Evolutionary conservation across 1,139 yeast species (phyloP), one percentile per base, ranked within the genome.

Genomic region (Hyphopichia pseudoburtonii): DNA sequence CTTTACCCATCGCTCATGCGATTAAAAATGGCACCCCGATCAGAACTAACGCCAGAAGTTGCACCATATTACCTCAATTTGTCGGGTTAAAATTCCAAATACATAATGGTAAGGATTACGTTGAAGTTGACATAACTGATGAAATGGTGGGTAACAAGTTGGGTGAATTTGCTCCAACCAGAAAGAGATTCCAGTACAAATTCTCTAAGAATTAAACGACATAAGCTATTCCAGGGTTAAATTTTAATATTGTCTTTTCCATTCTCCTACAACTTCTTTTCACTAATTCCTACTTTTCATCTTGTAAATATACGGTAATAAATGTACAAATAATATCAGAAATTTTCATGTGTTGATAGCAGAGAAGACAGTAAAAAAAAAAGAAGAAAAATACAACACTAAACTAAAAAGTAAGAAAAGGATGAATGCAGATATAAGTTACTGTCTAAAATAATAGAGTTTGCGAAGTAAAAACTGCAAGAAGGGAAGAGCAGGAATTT

Each of bases 131-230:
- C 50, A 78, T 92, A 24, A 80, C 86, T 9, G 97, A 92, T 55
- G 95, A 92, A 51, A 92, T 92, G 98, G 97, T 92, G 46, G 98
- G 98, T n/a, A 79, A 82, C 47, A 92, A 92, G 61, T 70, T 92
- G 41, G 98, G 98, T 3, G 97, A 92, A 60, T 92, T 87, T 66
- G 96, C 95, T 3, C 86, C 92, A 40, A 92, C 98, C 2, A 75
- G 96, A 57, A 86, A 87, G 76, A 80, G 86, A 60, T 88, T 86
- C 65, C 79, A 78, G 47, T 89, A 86, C 66, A 86, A 89, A 51
- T 87, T 80, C 66, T 77, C 82, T 42, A 77, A 77, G 72, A 78
- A 77, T 54, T 76, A 68, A 48, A 33, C 29, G n/a, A n/a, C n/a
- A n/a, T n/a, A n/a, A n/a, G n/a, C n/a, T n/a, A n/a, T n/a, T n/a